Percentiles rank a stretch among this genome's conserved stretches.
Evolutionary conservation across 768 basidiomycete genomes (phyloP).

Genomic region (Lactarius pseudohatsudake): DNA sequence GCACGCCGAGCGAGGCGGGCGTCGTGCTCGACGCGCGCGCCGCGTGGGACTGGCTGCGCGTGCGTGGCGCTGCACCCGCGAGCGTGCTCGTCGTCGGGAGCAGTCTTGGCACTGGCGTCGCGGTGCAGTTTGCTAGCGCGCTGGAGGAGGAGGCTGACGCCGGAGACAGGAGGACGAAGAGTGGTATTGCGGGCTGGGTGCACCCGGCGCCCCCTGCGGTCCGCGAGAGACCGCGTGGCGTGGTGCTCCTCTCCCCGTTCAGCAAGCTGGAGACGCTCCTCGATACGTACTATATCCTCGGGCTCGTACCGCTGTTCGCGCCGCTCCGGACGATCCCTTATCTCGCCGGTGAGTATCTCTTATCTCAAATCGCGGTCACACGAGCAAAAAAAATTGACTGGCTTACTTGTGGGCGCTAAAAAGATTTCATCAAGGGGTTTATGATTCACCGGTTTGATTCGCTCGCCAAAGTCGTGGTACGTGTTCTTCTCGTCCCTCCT

Average conservation of each 20-base stretch:
- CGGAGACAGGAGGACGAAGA: too few species aligned
- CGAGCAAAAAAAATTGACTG: neutral
- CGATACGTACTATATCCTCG: slow-evolving; percentile 66
- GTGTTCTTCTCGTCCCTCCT: slow-evolving; percentile 28
- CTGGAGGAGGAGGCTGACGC: slow-evolving; percentile 34
- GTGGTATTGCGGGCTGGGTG: neutral
- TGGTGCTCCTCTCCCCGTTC: slow-evolving; percentile 46
- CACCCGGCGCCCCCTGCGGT: neutral
- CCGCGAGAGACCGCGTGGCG: slow-evolving; percentile 39
- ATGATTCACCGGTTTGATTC: slow-evolving; percentile 64
- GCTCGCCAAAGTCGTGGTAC: slow-evolving; percentile 57
- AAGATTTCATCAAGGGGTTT: slow-evolving; percentile 57
- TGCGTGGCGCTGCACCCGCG: slow-evolving; percentile 55
- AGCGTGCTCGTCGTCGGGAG: slow-evolving; percentile 80
- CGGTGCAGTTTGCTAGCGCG: slow-evolving; percentile 42
- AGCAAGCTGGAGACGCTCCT: slow-evolving; percentile 46
- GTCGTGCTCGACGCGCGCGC: slow-evolving; percentile 71
- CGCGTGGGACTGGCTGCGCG: slow-evolving; percentile 76
- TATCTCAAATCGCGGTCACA: slow-evolving; percentile 10
- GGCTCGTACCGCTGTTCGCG: slow-evolving; percentile 66
- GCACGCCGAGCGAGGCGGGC: slow-evolving; percentile 73
- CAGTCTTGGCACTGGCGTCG: slow-evolving; percentile 86
- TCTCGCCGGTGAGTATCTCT: slow-evolving; percentile 52
- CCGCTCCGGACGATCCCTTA: slow-evolving; percentile 66
- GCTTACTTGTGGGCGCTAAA: neutral